These are phyloP conservation scores for Wickerhamomyces sydowiorum DNA, from an alignment of 805 yeast genomes.

Conservation along the genomic window DNA sequence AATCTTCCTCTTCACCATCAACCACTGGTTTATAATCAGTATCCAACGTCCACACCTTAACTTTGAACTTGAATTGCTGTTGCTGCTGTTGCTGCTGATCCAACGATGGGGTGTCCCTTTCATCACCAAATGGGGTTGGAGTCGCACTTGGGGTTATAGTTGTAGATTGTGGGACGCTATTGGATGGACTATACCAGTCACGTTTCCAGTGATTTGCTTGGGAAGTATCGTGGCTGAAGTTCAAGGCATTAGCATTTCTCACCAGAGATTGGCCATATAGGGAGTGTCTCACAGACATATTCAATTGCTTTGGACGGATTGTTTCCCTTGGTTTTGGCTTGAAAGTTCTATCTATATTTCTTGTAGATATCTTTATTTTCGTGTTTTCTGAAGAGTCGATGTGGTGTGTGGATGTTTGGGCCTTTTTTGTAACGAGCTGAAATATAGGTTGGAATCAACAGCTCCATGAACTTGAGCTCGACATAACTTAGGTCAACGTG, in stretches of 20 bases:
- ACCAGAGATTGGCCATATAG: conserved; percentile 23
- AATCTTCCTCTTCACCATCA: conserved; percentile 37
- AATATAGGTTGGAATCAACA: no score
- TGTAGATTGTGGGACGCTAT: conserved; percentile 6
- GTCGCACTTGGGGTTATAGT: conserved; percentile 18
- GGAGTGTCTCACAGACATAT: conserved; percentile 20
- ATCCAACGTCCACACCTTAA: conserved; percentile 28
- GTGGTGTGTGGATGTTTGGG: not conserved
- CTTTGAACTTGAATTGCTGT: conserved; percentile 19
- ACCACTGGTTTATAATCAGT: conserved; percentile 15
- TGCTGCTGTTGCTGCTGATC: conserved; percentile 5
- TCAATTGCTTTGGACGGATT: not conserved
- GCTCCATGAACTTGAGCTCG: no score
- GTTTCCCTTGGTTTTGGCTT: not conserved
- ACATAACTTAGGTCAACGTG: no score
- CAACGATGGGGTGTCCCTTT: conserved; percentile 8
- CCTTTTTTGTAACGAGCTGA: no score
- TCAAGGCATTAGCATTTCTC: conserved; percentile 19
- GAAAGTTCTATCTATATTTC: not conserved
- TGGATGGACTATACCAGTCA: conserved; percentile 21
- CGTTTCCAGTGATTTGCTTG: conserved; percentile 23
- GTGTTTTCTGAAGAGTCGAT: no score
- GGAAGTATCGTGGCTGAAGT: conserved; percentile 7
- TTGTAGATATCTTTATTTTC: not conserved
- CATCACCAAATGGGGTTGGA: conserved; percentile 23